Evolutionary conservation across 305 asterid species (phyloP), one percentile per base, ranked within the genome.

Genomic region (Fraxinus baroniana): DNA sequence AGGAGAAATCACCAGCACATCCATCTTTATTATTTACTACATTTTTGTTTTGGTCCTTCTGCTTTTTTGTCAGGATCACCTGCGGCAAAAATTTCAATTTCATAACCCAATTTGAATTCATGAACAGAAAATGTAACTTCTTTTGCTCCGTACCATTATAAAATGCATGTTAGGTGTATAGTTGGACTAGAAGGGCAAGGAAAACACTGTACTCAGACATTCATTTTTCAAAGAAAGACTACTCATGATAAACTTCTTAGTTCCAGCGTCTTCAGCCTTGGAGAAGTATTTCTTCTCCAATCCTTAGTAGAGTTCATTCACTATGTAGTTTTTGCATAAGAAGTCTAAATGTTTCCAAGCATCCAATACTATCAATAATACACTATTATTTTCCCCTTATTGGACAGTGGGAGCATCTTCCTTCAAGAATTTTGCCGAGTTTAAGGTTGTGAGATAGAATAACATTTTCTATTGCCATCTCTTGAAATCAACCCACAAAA

Each of bases 61-160:
- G 83, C 87, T 86, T 95, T 87, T 89, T 94, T 4, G 81, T 39
- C 28, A 86, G 81, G 81, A 84, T 82, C 70, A 90, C 81, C 98
- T 94, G 92, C 84, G 84, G 74, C 70, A 88, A 68, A 88, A 52
- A 12, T 10, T 64, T 24, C 36, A 66, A 78, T 17, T 73, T 81
- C 79, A 86, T 73, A 44, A 81, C 49, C 77, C 62, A 44, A 46
- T 22, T 49, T 74, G 80, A 66, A 41, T 79, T 70, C 73, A 62
- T 46, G 46, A 20, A 79, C 71, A 62, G 5, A 62, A 22, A 62
- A 62, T 62, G 32, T 20, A 62, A 22, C 71, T 22, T 62, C 8
- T 22, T 62, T 62, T 62, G 32, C 72, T 22, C 13, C 6, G 3
- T 2, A 62, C 17, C 72, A 7, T 7, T 22, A 55, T n/a, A 55